Evolutionary conservation across 768 basidiomycete species (phyloP), one percentile per base, ranked within the genome.

Genomic region (Sistotremastrum suecicum): DNA sequence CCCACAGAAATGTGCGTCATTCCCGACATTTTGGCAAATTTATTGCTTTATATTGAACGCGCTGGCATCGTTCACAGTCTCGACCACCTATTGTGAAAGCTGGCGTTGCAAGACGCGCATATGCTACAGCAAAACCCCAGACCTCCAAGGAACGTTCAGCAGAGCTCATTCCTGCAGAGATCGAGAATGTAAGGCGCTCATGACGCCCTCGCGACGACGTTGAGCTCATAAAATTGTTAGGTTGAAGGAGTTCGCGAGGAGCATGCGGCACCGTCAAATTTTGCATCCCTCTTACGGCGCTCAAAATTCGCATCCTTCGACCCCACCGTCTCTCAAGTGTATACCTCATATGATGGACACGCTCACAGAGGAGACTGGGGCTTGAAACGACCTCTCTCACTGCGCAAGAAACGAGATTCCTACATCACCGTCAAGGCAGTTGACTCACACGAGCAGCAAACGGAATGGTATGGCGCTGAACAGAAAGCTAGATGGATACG

Each of bases 271-370:
- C 62, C 80, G 0, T 86, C 85, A 10, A 71, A 78, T 3, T 91
- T 91, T 57, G 72, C 81, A 30, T 68, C 76, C 20, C 78, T 91
- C 42, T 71, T 92, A 42, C 78, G 83, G 31, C 75, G 78, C 39
- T 89, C 89, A 34, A 82, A 81, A 51, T 90, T 91, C 62, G 78
- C 86, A 7, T 66, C 80, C 7, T 88, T 70, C 59, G 83, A 88
- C 64, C 83, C 83, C 0, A 55, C 59, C 40, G 85, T 92, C 49
- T 71, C 72, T 40, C 87, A 89, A 55, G 75, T 86, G 12, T 91
- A 89, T 62, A 73, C 78, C 10, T 66, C 86, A 0, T 71, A 74
- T 40, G 71, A 74, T 20, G 80, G 80, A 38, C 71, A 84, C 57
- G 76, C 79, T 8, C 69, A 80, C 53, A 75, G 86, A 30, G 84